phyloP scores from a whole-genome alignment of 129 eudicot genomes.

The Mikania micrantha region DNA sequence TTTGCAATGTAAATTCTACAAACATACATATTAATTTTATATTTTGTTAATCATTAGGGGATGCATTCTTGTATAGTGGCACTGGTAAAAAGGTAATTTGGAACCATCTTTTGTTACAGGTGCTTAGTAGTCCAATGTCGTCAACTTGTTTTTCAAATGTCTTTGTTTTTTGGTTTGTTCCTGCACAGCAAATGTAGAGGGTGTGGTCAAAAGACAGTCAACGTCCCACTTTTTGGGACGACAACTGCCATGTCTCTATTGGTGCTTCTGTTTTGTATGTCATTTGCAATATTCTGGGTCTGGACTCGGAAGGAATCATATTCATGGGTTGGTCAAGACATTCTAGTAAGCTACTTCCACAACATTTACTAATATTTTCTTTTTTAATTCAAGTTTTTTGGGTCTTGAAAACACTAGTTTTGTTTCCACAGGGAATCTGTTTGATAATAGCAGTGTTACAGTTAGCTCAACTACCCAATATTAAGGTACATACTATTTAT shows the following conservation, averaged over 20 bases:
- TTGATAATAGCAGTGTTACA: slow-evolving; percentile 89
- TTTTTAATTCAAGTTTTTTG: not conserved
- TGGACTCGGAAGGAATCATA: slow-evolving; percentile 55
- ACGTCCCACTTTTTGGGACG: slow-evolving; percentile 62
- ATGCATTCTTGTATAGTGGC: slow-evolving; percentile 70
- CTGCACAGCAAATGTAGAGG: slow-evolving; percentile 57
- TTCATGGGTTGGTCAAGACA: slow-evolving; percentile 94
- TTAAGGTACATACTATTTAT: slow-evolving; percentile 45
- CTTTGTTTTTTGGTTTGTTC: not conserved
- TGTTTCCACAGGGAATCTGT: slow-evolving; percentile 67
- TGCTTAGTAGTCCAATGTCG: slow-evolving; percentile 4
- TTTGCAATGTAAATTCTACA: not conserved
- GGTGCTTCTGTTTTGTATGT: slow-evolving; percentile 44
- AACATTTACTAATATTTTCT: not conserved
- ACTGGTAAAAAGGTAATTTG: slow-evolving; percentile 53
- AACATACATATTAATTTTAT: not conserved
- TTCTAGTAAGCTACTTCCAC: slow-evolving; percentile 62
- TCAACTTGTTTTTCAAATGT: slow-evolving; percentile 13
- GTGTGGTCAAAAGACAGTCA: slow-evolving; percentile 40
- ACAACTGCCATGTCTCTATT: slow-evolving; percentile 48
- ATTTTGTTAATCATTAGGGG: slow-evolving; percentile 51
- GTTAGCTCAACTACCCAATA: slow-evolving; percentile 78
- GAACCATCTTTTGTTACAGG: not conserved
- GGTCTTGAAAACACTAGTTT: slow-evolving; percentile 1
- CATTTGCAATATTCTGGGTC: slow-evolving; percentile 69